These are phyloP conservation scores for Phytophthora kernoviae DNA, from an alignment of 352 stramenopile species.

Conservation along the genomic window DNA sequence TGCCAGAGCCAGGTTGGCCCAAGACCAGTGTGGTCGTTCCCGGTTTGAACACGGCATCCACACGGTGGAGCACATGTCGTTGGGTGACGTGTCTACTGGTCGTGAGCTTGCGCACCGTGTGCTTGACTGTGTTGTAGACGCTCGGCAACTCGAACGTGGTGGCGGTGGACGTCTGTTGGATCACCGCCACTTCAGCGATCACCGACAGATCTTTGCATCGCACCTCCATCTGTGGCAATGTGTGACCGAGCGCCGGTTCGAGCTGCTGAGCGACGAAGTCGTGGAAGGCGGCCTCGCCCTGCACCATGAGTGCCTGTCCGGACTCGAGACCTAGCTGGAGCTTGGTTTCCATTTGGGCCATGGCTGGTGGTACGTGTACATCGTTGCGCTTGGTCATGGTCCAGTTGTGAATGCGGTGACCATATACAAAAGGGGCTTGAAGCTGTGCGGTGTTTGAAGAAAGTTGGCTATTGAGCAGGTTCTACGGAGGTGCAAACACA, in stretches of 20 bases:
- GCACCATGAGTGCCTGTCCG: slow-evolving; percentile 23
- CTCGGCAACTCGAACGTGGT: slow-evolving; percentile 28
- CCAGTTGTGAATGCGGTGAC: too few relatives aligned
- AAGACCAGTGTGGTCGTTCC: slow-evolving; percentile 44
- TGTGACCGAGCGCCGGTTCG: slow-evolving; percentile 25
- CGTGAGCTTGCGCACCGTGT: slow-evolving; percentile 14
- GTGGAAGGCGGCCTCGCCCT: slow-evolving; percentile 34
- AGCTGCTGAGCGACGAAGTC: slow-evolving; percentile 27
- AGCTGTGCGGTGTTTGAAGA: too few relatives aligned
- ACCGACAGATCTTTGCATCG: slow-evolving; percentile 42
- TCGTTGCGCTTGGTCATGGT: too few relatives aligned
- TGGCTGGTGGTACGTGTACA: too few relatives aligned
- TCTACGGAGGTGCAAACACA: too few relatives aligned
- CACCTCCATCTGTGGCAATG: slow-evolving; percentile 44
- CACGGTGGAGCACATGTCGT: slow-evolving; percentile 30
- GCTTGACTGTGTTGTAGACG: slow-evolving; percentile 34
- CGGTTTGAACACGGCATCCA: slow-evolving; percentile 43
- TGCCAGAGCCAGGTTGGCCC: slow-evolving; percentile 43
- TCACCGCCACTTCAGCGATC: slow-evolving; percentile 28
- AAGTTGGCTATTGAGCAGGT: too few relatives aligned
- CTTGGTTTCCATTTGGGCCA: slow-evolving; percentile 2
- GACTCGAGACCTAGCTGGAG: slow-evolving; percentile 13
- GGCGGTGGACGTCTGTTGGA: slow-evolving; percentile 10
- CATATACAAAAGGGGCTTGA: too few relatives aligned
- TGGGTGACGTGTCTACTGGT: slow-evolving; percentile 9